phyloP scores from a whole-genome alignment of 225 moss, liverwort and hornwort species.

The Polytrichum formosum region DNA sequence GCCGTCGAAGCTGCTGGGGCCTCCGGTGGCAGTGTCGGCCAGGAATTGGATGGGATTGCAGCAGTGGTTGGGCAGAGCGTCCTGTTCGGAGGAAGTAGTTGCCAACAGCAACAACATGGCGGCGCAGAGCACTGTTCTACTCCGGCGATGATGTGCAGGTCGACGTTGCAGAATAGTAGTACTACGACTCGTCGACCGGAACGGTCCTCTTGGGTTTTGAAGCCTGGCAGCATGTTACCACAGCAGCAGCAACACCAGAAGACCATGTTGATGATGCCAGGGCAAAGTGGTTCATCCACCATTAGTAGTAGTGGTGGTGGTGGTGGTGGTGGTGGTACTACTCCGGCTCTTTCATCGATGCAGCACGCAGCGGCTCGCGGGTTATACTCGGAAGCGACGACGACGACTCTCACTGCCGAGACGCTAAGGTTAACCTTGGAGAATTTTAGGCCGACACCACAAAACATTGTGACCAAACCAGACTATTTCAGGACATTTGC shows the following conservation, averaged over 20 bases:
- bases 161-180: background rate
- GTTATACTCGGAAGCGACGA: background rate
- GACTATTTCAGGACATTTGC: background rate
- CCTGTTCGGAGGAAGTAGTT: conserved; percentile 28
- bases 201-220: background rate
- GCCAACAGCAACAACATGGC: too few species aligned
- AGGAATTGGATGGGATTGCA: conserved; percentile 48
- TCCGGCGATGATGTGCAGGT: background rate
- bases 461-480: conserved; percentile 7
- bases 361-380: background rate
- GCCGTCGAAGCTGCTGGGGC: background rate
- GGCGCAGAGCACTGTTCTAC: background rate
- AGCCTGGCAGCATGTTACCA: too few species aligned
- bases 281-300: background rate
- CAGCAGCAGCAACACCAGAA: too few species aligned
- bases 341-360: background rate
- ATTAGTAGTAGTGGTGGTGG: background rate
- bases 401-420: conserved; percentile 1
- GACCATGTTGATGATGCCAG: conserved; percentile 1
- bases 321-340: background rate
- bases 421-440: conserved; percentile 22
- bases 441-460: conserved; percentile 9
- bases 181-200: background rate
- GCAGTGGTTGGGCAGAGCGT: conserved; percentile 48
- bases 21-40: background rate